Evolutionary conservation across 1,139 yeast genomes (phyloP).

Genomic region (Eremothecium coryli): DNA sequence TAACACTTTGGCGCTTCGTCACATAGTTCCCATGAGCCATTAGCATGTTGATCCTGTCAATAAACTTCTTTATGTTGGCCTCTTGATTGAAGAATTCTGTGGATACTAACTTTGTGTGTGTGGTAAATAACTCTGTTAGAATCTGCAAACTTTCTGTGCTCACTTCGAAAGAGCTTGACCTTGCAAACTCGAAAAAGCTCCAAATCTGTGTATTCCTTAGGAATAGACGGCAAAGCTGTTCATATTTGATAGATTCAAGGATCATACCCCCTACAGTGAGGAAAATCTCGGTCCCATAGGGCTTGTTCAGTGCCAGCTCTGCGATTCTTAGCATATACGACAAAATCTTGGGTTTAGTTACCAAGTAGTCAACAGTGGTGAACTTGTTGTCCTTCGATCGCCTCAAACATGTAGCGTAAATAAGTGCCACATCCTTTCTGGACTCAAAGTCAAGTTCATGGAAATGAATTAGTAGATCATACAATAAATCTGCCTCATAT

Average conservation of each 20-base stretch:
- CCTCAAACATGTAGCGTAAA: slow-evolving; percentile 70
- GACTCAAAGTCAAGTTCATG: slow-evolving; percentile 75
- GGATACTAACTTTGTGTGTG: slow-evolving; percentile 58
- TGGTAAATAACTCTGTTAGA: slow-evolving; percentile 56
- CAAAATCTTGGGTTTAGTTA: slow-evolving; percentile 58
- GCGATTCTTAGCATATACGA: slow-evolving; percentile 57
- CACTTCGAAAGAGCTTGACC: slow-evolving; percentile 70
- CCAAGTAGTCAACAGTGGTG: slow-evolving; percentile 80
- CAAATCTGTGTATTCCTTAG: slow-evolving; percentile 57
- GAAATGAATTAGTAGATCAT: slow-evolving; percentile 49
- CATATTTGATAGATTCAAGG: slow-evolving; percentile 79
- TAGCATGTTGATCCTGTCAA: slow-evolving; percentile 52
- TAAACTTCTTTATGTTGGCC: slow-evolving; percentile 47
- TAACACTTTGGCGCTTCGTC: slow-evolving; percentile 82
- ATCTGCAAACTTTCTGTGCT: slow-evolving; percentile 87
- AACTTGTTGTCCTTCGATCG: slow-evolving; percentile 69
- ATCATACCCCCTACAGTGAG: slow-evolving; percentile 69
- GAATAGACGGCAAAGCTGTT: slow-evolving; percentile 53
- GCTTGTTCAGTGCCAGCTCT: slow-evolving; percentile 38
- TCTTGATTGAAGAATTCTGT: slow-evolving; percentile 49
- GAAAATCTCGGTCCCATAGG: slow-evolving; percentile 45
- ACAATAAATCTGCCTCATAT: slow-evolving; percentile 55
- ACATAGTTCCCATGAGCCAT: slow-evolving; percentile 78
- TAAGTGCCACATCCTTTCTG: slow-evolving; percentile 66
- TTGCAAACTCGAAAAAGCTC: slow-evolving; percentile 75